Evolutionary conservation across 192 early-diverging fungal genomes (phyloP).

Genomic region (Allomyces macrogynus): DNA sequence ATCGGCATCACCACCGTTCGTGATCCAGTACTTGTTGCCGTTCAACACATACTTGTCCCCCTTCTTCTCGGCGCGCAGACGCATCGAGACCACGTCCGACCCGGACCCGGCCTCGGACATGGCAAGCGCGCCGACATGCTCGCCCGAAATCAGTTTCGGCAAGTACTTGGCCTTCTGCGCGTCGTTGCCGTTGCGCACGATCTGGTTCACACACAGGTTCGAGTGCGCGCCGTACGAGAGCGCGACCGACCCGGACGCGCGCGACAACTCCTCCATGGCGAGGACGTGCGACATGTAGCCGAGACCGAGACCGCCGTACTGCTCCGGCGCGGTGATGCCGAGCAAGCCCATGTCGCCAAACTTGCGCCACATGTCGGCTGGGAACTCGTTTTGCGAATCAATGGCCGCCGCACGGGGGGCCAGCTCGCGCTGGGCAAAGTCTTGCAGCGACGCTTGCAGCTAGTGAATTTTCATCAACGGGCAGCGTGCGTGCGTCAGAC

Average conservation of each 20-base stretch:
- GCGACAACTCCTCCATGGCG: constrained; percentile 82
- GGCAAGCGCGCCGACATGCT: constrained; percentile 74
- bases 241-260: constrained; percentile 73
- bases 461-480: constrained; percentile 4
- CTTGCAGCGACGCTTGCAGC: constrained; percentile 50
- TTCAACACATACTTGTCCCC: constrained; percentile 70
- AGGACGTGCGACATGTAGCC: constrained; percentile 80
- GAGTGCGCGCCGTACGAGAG: constrained; percentile 89
- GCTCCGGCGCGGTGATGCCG: constrained; percentile 69
- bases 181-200: constrained; percentile 70
- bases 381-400: constrained; percentile 71
- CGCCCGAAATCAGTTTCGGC: constrained; percentile 69
- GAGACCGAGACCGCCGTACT: constrained; percentile 72
- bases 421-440: constrained; percentile 64
- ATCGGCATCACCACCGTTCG: constrained; percentile 81
- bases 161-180: constrained; percentile 76
- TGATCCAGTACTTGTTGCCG: constrained; percentile 92
- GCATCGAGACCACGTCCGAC: constrained; percentile 87
- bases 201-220: constrained; percentile 95
- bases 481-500: too few relatives aligned
- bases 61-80: constrained; percentile 54
- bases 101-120: constrained; percentile 85
- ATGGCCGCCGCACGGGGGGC: constrained; percentile 57
- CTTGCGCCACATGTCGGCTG: constrained; percentile 93
- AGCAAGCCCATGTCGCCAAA: constrained; percentile 89